These are phyloP conservation scores for Cicer yamashitae DNA, from an alignment of 306 rosid species.

Conservation along the genomic window DNA sequence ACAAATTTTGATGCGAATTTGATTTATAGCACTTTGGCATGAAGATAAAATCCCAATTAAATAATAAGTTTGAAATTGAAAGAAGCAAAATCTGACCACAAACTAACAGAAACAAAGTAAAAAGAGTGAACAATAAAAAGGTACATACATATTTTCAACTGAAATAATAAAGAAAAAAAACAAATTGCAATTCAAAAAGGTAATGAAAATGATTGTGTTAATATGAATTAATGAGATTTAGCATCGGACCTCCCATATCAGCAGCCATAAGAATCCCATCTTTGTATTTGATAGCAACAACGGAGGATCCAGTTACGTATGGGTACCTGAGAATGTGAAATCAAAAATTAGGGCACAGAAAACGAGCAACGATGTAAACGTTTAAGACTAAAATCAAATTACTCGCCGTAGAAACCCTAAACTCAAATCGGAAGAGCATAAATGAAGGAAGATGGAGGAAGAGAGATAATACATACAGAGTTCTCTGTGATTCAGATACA, in stretches of 20 bases:
- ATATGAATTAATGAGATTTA: background rate
- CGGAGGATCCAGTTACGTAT: slow-evolving; percentile 88
- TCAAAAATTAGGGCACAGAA: slow-evolving; percentile 10
- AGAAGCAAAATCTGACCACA: background rate
- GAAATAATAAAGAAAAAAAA: background rate
- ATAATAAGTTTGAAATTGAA: background rate
- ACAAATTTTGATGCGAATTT: slow-evolving; percentile 16
- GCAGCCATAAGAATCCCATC: slow-evolving; percentile 94
- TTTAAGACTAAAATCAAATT: slow-evolving; percentile 1
- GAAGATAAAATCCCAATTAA: slow-evolving; percentile 22
- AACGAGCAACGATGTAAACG: background rate
- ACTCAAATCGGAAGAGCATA: background rate
- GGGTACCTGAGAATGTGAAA: slow-evolving; percentile 63
- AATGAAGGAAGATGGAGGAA: background rate
- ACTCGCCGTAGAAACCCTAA: slow-evolving; percentile 2
- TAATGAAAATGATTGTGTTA: background rate
- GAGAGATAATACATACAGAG: slow-evolving; percentile 53
- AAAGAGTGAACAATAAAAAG: background rate
- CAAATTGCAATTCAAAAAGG: background rate
- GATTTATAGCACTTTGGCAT: background rate
- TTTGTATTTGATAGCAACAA: slow-evolving; percentile 86
- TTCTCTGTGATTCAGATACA: slow-evolving; percentile 62
- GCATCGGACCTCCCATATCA: slow-evolving; percentile 85
- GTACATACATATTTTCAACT: background rate
- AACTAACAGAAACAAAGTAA: background rate